These are phyloP conservation scores for Helicostylum pulchrum DNA, from an alignment of 192 early-diverging fungal species.

Conservation along the genomic window DNA sequence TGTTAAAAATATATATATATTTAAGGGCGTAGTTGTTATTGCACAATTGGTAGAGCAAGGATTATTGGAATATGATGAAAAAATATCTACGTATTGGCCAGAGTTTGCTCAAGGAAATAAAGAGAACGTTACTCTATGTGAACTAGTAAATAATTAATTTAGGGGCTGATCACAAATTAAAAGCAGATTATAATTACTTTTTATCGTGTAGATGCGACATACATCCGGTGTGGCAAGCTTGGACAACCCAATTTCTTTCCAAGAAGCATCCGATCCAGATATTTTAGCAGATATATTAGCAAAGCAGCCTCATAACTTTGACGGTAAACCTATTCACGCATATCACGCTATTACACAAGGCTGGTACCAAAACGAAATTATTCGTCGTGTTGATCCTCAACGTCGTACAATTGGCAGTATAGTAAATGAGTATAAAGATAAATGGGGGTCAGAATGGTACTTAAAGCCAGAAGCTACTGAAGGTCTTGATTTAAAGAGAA, in stretches of 20 bases:
- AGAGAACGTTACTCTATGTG: slow-evolving; percentile 58
- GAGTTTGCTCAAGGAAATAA: slow-evolving; percentile 72
- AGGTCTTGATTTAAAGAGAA: slow-evolving; percentile 12
- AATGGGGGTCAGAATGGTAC: slow-evolving; percentile 57
- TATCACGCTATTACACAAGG: slow-evolving; percentile 68
- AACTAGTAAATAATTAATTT: slow-evolving; percentile 34
- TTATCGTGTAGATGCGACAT: slow-evolving; percentile 63
- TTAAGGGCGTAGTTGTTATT: slow-evolving; percentile 48
- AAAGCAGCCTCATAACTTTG: slow-evolving; percentile 62
- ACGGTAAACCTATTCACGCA: slow-evolving; percentile 42
- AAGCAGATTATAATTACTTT: too few species aligned
- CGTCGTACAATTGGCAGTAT: slow-evolving; percentile 58
- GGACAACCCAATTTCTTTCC: slow-evolving; percentile 44
- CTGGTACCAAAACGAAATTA: slow-evolving; percentile 73
- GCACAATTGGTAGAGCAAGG: slow-evolving; percentile 57
- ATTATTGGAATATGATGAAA: slow-evolving; percentile 46
- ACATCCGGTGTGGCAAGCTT: slow-evolving; percentile 62
- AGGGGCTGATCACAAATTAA: neutral
- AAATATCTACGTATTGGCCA: slow-evolving; percentile 64
- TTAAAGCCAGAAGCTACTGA: slow-evolving; percentile 22
- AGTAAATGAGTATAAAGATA: slow-evolving; percentile 55
- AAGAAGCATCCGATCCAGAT: slow-evolving; percentile 49
- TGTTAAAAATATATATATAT: neutral
- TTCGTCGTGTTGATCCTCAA: slow-evolving; percentile 58
- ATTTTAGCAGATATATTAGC: slow-evolving; percentile 49